Evolutionary conservation across 768 basidiomycete species (phyloP), one percentile per base, ranked within the genome.

Genomic region (Mycena leptocephala): DNA sequence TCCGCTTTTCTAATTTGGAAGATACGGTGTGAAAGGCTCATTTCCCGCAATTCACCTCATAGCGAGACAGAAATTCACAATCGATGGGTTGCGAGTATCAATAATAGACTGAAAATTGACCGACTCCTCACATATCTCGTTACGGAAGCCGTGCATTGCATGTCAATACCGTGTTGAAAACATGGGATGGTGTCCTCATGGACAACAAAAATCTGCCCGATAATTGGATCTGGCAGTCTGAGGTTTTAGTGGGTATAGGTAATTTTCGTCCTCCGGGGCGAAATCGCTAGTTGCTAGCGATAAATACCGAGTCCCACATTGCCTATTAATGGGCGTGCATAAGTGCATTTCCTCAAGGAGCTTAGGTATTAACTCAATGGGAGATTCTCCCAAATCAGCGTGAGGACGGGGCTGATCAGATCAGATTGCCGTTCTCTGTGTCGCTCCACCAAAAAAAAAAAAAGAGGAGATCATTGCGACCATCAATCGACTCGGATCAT

Each of bases 201-300:
- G 28, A 65, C 43, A 24, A 48, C 20, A 20, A 51, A 65, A 65
- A 46, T 65, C 59, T 61, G 59, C 37, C 59, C 22, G 64, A 65
- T 0, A 65, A 30, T 7, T 65, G 64, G 64, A n/a, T 65, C 18
- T 4, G 64, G 64, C 64, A 65, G 64, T 65, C 64, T 64, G 39
- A 24, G 41, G n/a, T 64, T 64, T 64, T 64, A 64, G 62, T 64
- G 62, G 62, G 62, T 64, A 65, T 46, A 20, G 28, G 28, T 65
- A 28, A 26, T 32, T 22, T 32, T 22, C 63, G 62, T 43, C 37
- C 62, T 43, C 62, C 41, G 32, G 62, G 62, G 28, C 62, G 62
- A 39, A 63, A 65, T 14, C 41, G 63, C 43, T 48, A 46, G 63
- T 20, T 65, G 41, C 43, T 65, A 32, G 43, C 24, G 63, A 48